Conservation (phyloP, 2,329 filamentous ascomycete species). For the Fusarium xylarioides region DNA sequence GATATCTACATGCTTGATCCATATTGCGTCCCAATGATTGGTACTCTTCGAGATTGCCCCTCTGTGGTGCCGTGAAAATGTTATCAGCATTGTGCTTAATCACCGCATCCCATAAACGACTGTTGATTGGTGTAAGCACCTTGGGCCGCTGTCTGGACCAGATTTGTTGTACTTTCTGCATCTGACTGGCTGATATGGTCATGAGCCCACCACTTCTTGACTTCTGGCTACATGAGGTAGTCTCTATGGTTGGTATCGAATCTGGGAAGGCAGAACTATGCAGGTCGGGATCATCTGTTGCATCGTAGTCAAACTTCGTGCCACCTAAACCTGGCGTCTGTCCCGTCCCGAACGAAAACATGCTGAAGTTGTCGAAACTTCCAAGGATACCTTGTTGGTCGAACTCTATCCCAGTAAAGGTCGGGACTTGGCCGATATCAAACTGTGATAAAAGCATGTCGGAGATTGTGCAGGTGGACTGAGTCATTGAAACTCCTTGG, state of each 20-base stretch:
- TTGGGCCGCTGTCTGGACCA: constrained; percentile 15
- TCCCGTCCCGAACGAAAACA: not conserved
- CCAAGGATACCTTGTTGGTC: not conserved
- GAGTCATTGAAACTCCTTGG: too few relatives aligned
- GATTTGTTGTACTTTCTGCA: not conserved
- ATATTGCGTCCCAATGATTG: not conserved
- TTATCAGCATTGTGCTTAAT: constrained; percentile 8
- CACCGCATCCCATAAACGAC: not conserved
- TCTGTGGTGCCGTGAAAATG: not conserved
- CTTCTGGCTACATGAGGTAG: not conserved
- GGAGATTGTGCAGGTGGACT: too few relatives aligned
- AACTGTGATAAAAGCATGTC: not conserved
- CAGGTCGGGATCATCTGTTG: too few relatives aligned
- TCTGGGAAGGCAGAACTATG: too few relatives aligned
- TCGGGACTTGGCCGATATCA: not conserved
- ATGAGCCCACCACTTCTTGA: not conserved
- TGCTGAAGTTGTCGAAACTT: too few relatives aligned
- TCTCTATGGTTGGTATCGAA: not conserved
- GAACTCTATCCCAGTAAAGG: not conserved
- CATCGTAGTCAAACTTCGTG: too few relatives aligned
- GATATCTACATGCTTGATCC: not conserved
- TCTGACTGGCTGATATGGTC: not conserved
- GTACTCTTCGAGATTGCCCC: not conserved
- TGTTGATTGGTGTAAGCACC: not conserved
- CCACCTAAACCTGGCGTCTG: too few relatives aligned